A percentile compares a stretch with the other conserved stretches of the same genome.
These are phyloP conservation scores for Tylopilus rubrobrunneus DNA, from an alignment of 768 basidiomycete genomes.

Conservation along the genomic window DNA sequence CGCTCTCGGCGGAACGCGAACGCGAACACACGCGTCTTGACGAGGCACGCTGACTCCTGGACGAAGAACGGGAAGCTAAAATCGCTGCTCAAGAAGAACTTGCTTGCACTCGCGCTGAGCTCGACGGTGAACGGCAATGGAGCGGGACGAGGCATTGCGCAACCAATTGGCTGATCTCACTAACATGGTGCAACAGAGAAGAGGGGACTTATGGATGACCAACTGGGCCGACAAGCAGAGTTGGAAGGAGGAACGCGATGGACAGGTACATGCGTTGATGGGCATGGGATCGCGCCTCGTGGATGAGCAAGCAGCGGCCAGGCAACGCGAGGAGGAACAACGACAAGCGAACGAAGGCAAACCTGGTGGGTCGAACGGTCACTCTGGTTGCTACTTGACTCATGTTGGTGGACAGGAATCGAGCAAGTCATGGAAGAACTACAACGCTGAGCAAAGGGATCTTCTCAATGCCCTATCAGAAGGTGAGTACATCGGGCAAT, in stretches of 20 bases:
- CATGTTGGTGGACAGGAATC: constrained; percentile 39
- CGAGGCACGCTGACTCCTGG: constrained; percentile 42
- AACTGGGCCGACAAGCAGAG: too few species aligned
- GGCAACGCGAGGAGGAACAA: constrained; percentile 48
- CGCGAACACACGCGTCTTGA: constrained; percentile 46
- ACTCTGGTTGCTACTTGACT: neutral
- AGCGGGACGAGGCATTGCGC: constrained; percentile 58
- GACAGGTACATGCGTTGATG: constrained; percentile 29
- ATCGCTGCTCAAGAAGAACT: too few species aligned
- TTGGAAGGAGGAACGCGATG: too few species aligned
- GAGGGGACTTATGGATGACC: too few species aligned
- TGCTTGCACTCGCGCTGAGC: too few species aligned
- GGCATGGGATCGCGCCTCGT: constrained; percentile 46
- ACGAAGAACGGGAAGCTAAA: constrained; percentile 50
- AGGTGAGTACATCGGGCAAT: constrained; percentile 36
- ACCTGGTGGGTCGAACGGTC: constrained; percentile 45
- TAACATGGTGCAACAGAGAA: constrained; percentile 59
- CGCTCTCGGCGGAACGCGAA: constrained; percentile 51
- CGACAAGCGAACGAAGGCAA: constrained; percentile 48
- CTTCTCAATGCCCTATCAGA: constrained; percentile 53
- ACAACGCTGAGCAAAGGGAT: constrained; percentile 50
- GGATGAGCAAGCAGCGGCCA: constrained; percentile 52
- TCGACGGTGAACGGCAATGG: too few species aligned
- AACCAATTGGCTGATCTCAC: constrained; percentile 69
- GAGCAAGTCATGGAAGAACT: constrained; percentile 61